Percentiles rank a stretch among this genome's conserved stretches.
These are phyloP conservation scores for Ceratonia siliqua DNA, from an alignment of 306 rosid genomes.

Conservation along the genomic window DNA sequence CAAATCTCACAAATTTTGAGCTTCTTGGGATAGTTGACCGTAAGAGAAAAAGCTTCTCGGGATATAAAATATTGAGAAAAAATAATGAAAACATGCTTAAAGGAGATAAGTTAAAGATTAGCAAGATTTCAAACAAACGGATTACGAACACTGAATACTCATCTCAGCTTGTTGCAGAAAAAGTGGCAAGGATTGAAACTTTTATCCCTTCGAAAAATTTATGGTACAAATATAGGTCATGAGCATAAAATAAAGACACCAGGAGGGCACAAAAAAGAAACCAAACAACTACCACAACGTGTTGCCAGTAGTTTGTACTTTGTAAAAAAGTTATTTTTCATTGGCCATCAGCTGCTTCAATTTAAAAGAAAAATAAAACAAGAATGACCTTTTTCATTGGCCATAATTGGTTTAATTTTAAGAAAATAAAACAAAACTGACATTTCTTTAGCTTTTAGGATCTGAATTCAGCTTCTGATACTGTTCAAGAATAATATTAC, in stretches of 20 bases:
- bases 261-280: neutral
- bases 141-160: neutral
- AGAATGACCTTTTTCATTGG: constrained; percentile 11
- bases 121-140: neutral
- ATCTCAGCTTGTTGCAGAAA: constrained; percentile 19
- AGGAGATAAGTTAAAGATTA: neutral
- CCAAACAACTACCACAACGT: neutral
- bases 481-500: constrained; percentile 55
- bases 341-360: constrained; percentile 14
- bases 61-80: no score
- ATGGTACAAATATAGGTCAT: neutral
- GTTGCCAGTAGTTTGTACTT: constrained; percentile 22
- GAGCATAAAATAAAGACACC: neutral
- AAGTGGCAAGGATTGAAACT: neutral
- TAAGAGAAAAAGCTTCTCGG: no score
- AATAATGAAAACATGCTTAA: neutral
- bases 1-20: no score
- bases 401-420: constrained; percentile 7
- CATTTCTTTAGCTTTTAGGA: constrained; percentile 37
- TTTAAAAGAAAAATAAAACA: neutral
- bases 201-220: constrained; percentile 19
- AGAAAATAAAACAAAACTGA: neutral
- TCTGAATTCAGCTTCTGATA: constrained; percentile 45
- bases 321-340: neutral
- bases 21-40: no score